Conservation (phyloP, 139 green algal species). For the Chlamydomonas schloesseri region DNA sequence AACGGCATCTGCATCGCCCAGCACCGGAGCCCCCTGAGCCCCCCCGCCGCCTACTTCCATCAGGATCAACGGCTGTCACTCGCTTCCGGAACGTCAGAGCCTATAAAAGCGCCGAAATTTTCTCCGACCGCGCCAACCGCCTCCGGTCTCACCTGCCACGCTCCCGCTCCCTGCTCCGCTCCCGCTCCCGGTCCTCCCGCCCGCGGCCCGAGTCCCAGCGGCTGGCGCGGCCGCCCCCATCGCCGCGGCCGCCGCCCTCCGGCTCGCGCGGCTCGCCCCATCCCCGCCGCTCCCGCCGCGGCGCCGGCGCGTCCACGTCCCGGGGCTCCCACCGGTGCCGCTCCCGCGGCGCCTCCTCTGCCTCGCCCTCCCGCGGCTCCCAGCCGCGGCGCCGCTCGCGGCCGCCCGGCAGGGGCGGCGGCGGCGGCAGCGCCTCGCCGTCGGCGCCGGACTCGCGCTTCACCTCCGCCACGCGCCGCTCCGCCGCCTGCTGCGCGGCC, state of each 20-base stretch:
- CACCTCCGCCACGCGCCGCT: neutral
- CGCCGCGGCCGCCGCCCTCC: neutral
- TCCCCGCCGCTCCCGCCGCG: neutral
- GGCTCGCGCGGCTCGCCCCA: slow-evolving; percentile 33
- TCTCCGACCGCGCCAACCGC: neutral
- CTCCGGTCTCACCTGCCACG: slow-evolving; percentile 17
- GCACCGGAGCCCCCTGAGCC: no score
- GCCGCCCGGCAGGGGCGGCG: neutral
- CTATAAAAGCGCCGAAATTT: no score
- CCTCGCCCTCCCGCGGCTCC: slow-evolving; percentile 21
- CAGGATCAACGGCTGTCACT: no score
- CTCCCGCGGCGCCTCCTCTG: neutral
- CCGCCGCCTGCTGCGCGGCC: slow-evolving; percentile 16
- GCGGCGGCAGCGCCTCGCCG: slow-evolving; percentile 20
- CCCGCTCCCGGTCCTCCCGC: slow-evolving; percentile 5
- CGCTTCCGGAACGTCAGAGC: no score
- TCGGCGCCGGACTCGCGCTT: neutral
- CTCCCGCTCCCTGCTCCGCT: neutral
- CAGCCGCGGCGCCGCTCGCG: neutral
- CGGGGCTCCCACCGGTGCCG: slow-evolving; percentile 9
- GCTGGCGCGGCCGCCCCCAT: neutral
- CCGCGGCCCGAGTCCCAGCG: slow-evolving; percentile 6
- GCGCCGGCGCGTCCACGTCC: neutral
- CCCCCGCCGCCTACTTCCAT: no score
- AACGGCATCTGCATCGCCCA: no score